phyloP scores from a whole-genome alignment of 306 rosid genomes.

The Alnus rubra region DNA sequence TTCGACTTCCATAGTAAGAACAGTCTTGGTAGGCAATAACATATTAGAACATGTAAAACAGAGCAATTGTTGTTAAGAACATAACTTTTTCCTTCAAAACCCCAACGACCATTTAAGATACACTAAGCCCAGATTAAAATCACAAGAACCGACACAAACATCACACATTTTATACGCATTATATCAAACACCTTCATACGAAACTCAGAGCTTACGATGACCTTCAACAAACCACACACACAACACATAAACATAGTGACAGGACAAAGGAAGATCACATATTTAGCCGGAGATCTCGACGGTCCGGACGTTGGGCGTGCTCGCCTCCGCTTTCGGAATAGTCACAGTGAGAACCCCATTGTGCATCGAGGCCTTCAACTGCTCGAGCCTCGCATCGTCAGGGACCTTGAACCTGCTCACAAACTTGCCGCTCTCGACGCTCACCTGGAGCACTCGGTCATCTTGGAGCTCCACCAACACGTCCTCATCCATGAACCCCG shows the following conservation, averaged over 20 bases:
- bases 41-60: not conserved
- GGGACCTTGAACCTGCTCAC: conserved; percentile 65
- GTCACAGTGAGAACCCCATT: conserved; percentile 57
- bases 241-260: not conserved
- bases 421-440: conserved; percentile 77
- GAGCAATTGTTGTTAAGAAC: not conserved
- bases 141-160: not conserved
- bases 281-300: conserved; percentile 52
- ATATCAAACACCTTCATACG: too few relatives aligned
- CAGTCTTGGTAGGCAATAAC: too few relatives aligned
- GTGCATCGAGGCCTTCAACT: conserved; percentile 59
- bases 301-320: conserved; percentile 37
- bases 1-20: too few relatives aligned
- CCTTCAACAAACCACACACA: not conserved
- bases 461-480: conserved; percentile 80
- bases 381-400: conserved; percentile 46
- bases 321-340: conserved; percentile 49
- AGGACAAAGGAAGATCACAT: not conserved
- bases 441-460: conserved; percentile 71
- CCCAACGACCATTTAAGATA: too few relatives aligned
- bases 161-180: not conserved
- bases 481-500: conserved; percentile 60
- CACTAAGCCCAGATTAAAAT: not conserved
- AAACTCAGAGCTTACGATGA: too few relatives aligned
- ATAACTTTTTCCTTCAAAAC: too few relatives aligned